Evolutionary conservation across 176 grass and related monocot species (phyloP), one percentile per base, ranked within the genome.

Genomic region (Poa pratensis): DNA sequence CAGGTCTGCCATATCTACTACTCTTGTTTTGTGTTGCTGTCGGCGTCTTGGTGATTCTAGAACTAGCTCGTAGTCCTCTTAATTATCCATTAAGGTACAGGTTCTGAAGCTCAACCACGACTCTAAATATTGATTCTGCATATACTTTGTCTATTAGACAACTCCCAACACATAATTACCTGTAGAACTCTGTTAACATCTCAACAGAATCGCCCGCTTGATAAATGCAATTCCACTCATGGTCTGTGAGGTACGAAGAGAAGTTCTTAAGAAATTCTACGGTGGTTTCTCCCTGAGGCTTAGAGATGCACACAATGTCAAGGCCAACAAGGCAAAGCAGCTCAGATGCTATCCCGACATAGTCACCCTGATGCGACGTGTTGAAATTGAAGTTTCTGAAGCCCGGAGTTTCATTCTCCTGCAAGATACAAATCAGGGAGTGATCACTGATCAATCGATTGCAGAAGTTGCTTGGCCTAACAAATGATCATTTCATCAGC

Each of bases 271-370:
- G 57, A 55, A 93, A 98, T 35, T 98, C 89, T 0, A 85, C 3
- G 3, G 73, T 34, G 22, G 85, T 81, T 83, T 85, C 83, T 58
- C 63, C 69, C 40, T 83, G 75, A 32, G 91, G 95, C 52, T 90
- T 85, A 24, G 77, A 78, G 75, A 92, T 37, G 10, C 70, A 89
- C 20, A 93, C 93, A 62, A 98, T 93, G 61, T 95, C 95, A 3
- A 98, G 83, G 67, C 95, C 95, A 80, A 98, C 83, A 75, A 95
- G 83, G 73, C 91, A 92, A 5, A 86, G 6, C 0, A 86, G 85
- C 50, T 95, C 95, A 9, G 88, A 98, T 81, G 93, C 91, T 76
- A 98, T 85, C 39, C 96, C 93, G 10, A 94, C 96, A 16, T 90
- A 98, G 62, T 88, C 84, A 27, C 96, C 96, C 87, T 95, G 96